Base-by-base conservation (phyloP, 192 early-diverging fungal species). In the Coemansia sp. region DNA sequence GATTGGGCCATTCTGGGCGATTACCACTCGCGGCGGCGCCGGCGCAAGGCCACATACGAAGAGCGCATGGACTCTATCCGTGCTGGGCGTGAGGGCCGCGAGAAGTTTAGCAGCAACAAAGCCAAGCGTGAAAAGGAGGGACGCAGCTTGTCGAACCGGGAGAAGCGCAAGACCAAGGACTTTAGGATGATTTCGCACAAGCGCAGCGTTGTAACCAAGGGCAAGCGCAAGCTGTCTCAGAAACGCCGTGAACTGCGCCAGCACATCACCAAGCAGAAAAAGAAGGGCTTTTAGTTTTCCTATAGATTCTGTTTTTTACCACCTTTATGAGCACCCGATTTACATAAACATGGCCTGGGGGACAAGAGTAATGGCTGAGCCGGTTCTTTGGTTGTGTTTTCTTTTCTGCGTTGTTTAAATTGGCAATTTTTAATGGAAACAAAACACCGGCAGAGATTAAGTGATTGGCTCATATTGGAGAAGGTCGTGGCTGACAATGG, bases 141-240 rank as follows among this genome's bases (percentile, higher is more conserved):
- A 55, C 79, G 83, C 54, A 89, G 87, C 27, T 86, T 89, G 24
- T 94, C 96, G 59, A 98, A 98, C 83, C 84, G 86, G 75, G 93
- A 95, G 62, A 99, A 98, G 85, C 65, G 89, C 65, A 93, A 91
- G 74, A 93, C 87, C 63, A 99, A 99, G 87, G 86, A 88, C 73
- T 94, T 89, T 71, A 87, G 88, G 81, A 99, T 99, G 97, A 85
- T 98, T 63, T 84, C 92, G 21, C 96, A 99, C 83, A 98, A 98
- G 85, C 84, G 86, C 49, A 83, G 86, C 50, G 88, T 94, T 27
- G 72, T 86, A 27, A 70, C 71, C 32, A 94, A 93, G 82, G 84
- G 86, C 61, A 91, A 86, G 75, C 82, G 85, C 56, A 90, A 88
- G 69, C 76, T 92, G 68, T 75, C 84, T 29, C 88, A 94, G 25